phyloP scores from a whole-genome alignment of 306 rosid genomes.

The Castanea sativa region DNA sequence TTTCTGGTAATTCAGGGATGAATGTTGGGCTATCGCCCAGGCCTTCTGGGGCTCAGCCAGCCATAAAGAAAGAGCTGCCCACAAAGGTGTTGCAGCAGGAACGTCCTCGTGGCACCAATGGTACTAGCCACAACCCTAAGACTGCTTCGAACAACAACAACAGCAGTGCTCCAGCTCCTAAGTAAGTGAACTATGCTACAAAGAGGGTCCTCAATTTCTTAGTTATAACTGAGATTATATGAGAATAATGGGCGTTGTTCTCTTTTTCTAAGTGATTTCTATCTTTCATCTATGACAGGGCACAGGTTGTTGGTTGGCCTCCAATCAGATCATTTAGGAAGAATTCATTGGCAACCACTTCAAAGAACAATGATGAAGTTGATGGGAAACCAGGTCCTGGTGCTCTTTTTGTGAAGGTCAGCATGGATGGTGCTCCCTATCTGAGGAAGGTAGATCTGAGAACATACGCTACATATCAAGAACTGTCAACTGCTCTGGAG shows the following conservation, averaged over 20 bases:
- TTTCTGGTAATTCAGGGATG: constrained; percentile 52
- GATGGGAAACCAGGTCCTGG: constrained; percentile 82
- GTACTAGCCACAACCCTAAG: constrained; percentile 42
- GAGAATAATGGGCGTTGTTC: not conserved
- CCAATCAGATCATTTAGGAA: constrained; percentile 89
- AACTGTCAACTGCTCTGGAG: constrained; percentile 89
- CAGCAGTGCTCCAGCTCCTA: constrained; percentile 72
- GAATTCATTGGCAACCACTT: constrained; percentile 67
- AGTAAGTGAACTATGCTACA: constrained; percentile 49
- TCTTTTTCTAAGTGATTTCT: constrained; percentile 4
- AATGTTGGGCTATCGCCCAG: constrained; percentile 59
- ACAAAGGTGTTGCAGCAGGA: constrained; percentile 63
- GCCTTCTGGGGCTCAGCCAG: constrained; percentile 58
- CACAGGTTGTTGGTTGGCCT: constrained; percentile 99
- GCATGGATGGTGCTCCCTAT: constrained; percentile 99
- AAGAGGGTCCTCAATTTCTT: not conserved
- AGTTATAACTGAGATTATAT: not conserved
- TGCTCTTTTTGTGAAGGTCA: constrained; percentile 88
- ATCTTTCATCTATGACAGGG: constrained; percentile 43
- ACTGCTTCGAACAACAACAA: constrained; percentile 40
- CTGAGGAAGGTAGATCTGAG: constrained; percentile 94
- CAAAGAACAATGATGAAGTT: constrained; percentile 87
- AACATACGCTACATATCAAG: constrained; percentile 71
- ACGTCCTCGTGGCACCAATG: constrained; percentile 54
- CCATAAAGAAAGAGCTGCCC: constrained; percentile 50